phyloP scores from a whole-genome alignment of 306 rosid species.

The Amphicarpaea edgeworthii region DNA sequence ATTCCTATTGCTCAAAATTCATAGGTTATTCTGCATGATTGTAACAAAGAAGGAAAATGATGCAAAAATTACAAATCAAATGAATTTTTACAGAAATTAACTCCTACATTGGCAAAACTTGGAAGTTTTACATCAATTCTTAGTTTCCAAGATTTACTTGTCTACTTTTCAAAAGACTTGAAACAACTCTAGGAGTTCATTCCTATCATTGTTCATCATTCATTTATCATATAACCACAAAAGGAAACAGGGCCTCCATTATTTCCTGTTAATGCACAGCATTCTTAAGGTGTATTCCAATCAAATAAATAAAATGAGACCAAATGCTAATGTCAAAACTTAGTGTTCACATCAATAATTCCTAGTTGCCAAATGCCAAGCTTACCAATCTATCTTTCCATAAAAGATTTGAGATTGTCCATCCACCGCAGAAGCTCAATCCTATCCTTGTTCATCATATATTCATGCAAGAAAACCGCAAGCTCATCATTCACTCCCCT shows the following conservation, averaged over 20 bases:
- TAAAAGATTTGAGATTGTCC: slow-evolving; percentile 61
- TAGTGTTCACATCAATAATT: slow-evolving; percentile 11
- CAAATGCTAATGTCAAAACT: slow-evolving; percentile 38
- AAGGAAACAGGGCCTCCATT: slow-evolving; percentile 61
- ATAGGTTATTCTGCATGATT: slow-evolving; percentile 7
- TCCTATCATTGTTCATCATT: slow-evolving; percentile 30
- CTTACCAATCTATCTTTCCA: slow-evolving; percentile 59
- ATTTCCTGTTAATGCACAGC: slow-evolving; percentile 51
- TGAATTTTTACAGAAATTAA: slow-evolving; percentile 24
- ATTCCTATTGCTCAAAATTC: slow-evolving; percentile 20
- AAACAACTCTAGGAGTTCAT: slow-evolving; percentile 44
- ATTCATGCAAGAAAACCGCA: slow-evolving; percentile 71
- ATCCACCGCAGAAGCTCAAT: slow-evolving; percentile 78
- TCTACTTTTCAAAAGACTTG: slow-evolving; percentile 52
- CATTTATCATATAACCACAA: slow-evolving; percentile 61
- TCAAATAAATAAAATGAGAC: slow-evolving; percentile 25
- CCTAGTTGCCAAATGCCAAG: slow-evolving; percentile 3
- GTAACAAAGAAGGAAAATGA: slow-evolving; percentile 1
- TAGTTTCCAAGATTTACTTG: slow-evolving; percentile 15
- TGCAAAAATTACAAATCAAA: slow-evolving; percentile 24
- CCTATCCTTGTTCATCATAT: slow-evolving; percentile 84
- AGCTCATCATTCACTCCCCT: slow-evolving; percentile 78
- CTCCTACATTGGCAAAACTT: background rate
- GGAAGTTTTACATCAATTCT: slow-evolving; percentile 9
- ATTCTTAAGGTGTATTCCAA: slow-evolving; percentile 25